These are phyloP conservation scores for Leccinum angustisporum DNA, from an alignment of 1,284 basidiomycete genomes.

Conservation along the genomic window DNA sequence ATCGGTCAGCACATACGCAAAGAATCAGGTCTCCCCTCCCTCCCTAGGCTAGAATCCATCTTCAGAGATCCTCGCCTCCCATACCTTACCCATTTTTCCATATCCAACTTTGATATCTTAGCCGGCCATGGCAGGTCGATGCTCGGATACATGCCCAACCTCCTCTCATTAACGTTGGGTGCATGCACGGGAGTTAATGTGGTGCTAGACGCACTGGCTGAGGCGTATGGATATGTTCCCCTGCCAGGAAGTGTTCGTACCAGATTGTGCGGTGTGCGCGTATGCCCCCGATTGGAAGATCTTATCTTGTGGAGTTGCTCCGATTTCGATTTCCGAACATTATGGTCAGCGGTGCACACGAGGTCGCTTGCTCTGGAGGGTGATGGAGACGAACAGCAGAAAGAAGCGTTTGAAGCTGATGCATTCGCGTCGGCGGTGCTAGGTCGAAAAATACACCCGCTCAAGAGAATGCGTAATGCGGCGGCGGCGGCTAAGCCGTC, in stretches of 20 bases:
- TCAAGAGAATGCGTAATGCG: constrained; percentile 29
- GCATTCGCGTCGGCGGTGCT: constrained; percentile 32
- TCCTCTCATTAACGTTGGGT: constrained; percentile 38
- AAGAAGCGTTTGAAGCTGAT: constrained; percentile 21
- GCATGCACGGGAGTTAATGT: constrained; percentile 31
- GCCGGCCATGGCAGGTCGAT: constrained; percentile 31
- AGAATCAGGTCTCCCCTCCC: constrained; percentile 19
- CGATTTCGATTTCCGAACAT: constrained; percentile 39
- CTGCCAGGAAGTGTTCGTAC: constrained; percentile 8
- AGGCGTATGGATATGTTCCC: constrained; percentile 29
- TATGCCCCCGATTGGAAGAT: constrained; percentile 50
- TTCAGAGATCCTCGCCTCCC: constrained; percentile 45
- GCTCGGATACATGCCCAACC: constrained; percentile 41
- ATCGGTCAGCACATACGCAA: constrained; percentile 27
- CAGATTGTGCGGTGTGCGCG: constrained; percentile 32
- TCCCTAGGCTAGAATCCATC: constrained; percentile 40
- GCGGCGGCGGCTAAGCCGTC: constrained; percentile 4
- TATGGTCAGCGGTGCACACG: constrained; percentile 38
- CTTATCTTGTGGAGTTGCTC: constrained; percentile 50
- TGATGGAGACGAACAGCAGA: constrained; percentile 14
- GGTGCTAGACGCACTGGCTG: constrained; percentile 30
- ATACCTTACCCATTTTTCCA: constrained; percentile 35
- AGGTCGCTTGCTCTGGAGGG: constrained; percentile 34
- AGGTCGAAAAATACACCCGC: constrained; percentile 33
- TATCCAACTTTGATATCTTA: constrained; percentile 36